phyloP scores from a whole-genome alignment of 192 early-diverging fungal species.

The Mortierella antarctica region DNA sequence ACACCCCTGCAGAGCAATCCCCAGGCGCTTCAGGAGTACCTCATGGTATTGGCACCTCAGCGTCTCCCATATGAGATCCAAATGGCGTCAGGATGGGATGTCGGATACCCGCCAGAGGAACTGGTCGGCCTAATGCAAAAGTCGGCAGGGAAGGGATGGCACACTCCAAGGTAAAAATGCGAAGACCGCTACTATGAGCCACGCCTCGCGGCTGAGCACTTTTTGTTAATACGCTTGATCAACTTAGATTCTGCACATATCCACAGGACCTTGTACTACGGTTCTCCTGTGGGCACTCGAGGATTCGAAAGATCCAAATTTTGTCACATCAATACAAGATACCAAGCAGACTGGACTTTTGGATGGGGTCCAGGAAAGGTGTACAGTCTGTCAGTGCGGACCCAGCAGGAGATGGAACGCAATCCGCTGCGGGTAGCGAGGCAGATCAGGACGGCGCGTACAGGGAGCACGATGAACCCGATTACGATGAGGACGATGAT shows the following conservation, averaged over 20 bases:
- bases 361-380: slow-evolving; percentile 63
- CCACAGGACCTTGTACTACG: slow-evolving; percentile 77
- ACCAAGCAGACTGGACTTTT: slow-evolving; percentile 76
- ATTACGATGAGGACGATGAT: slow-evolving; percentile 9
- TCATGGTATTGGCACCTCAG: slow-evolving; percentile 48
- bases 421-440: background rate
- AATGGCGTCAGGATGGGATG: slow-evolving; percentile 57
- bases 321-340: slow-evolving; percentile 86
- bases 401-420: slow-evolving; percentile 10
- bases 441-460: slow-evolving; percentile 10
- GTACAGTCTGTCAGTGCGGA: slow-evolving; percentile 29
- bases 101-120: slow-evolving; percentile 55
- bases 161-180: slow-evolving; percentile 56
- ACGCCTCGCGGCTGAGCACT: slow-evolving; percentile 56
- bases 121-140: slow-evolving; percentile 50
- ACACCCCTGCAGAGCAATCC: slow-evolving; percentile 28
- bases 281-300: slow-evolving; percentile 62
- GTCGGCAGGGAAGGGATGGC: slow-evolving; percentile 59
- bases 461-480: slow-evolving; percentile 8
- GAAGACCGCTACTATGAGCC: slow-evolving; percentile 39
- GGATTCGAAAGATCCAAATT: slow-evolving; percentile 74
- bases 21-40: slow-evolving; percentile 46
- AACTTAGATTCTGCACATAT: slow-evolving; percentile 72
- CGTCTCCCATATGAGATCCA: slow-evolving; percentile 49
- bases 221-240: slow-evolving; percentile 58